Base-by-base conservation (phyloP, 2,329 filamentous ascomycete genomes). In the Aspergillus udagawae region DNA sequence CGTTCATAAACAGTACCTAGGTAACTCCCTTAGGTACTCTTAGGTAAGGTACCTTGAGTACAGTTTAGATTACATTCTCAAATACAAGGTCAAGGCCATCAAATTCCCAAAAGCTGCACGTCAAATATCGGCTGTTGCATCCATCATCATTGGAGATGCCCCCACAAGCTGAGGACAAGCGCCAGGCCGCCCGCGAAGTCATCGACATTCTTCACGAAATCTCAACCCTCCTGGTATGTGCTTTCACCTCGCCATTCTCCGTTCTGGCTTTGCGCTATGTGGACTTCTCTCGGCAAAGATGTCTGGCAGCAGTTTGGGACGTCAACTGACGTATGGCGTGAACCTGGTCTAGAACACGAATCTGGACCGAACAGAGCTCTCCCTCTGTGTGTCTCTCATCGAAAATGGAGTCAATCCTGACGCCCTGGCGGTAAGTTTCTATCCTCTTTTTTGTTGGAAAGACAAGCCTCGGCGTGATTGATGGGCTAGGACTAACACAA, bases 321-420 rank as follows among this genome's bases (percentile, higher is more conserved):
- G 20, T 25, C 23, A 23, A 25, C 12, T 23, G 12, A 47, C 44
- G 58, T 27, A 56, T 42, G 32, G 14, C 41, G 21, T 32, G 41
- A 38, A 25, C n/a, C 49, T 38, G 25, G 38, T 51, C 17, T 59
- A 97, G 93, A 97, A 97, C 77, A 96, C 93, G 60, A 86, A 96
- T 63, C 86, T 99, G 49, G 92, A 97, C 74, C 87, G 93, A 32
- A 88, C 92, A 54, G 92, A 92, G 21, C 81, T 99, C 20, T 96
- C 92, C 3, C 90, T 97, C 61, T 99, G 94, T 75, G 93, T 97
- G 59, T 96, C 92, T 54, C 84, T 99, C 74, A 95, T 99, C 66
- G 94, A 99, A 76, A 96, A 96, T 70, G 94, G 94, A 14, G 91
- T 97, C 29, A 96, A 96, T 70, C 94, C 94, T 0, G 93, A 97